A percentile compares a stretch with the other conserved stretches of the same genome.
These are phyloP conservation scores for Acanthamoeba culbertsoni DNA, from an alignment of 208 protist genomes.

Conservation along the genomic window DNA sequence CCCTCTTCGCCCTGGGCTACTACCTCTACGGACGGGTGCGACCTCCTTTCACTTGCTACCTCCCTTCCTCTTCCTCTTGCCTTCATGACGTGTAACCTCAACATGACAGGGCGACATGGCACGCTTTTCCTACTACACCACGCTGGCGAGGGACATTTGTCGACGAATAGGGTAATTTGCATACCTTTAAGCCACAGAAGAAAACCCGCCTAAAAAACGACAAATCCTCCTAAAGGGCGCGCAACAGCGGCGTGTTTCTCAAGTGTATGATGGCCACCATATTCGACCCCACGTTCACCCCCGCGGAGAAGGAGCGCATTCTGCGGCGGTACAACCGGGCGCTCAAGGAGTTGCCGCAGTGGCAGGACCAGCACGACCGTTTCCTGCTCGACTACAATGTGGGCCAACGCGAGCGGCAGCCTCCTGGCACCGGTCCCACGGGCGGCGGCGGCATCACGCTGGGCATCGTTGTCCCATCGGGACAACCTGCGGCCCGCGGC, in stretches of 20 bases:
- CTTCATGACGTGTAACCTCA: neutral
- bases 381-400: neutral
- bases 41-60: neutral
- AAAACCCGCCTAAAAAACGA: neutral
- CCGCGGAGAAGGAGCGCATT: neutral
- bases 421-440: no score
- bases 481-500: no score
- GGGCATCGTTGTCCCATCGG: neutral
- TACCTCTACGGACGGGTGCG: constrained; percentile 5
- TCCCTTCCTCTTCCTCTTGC: neutral
- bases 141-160: neutral
- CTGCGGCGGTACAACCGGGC: neutral
- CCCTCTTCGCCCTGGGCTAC: neutral
- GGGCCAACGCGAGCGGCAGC: neutral
- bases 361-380: neutral
- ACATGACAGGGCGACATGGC: neutral
- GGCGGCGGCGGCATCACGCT: neutral
- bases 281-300: neutral
- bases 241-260: neutral
- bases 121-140: neutral
- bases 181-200: no score
- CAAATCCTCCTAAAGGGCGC: neutral
- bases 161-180: neutral
- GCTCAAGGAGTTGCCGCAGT: neutral
- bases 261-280: neutral